These are phyloP conservation scores for Podospora didyma DNA, from an alignment of 495 filamentous ascomycete species.

Conservation along the genomic window DNA sequence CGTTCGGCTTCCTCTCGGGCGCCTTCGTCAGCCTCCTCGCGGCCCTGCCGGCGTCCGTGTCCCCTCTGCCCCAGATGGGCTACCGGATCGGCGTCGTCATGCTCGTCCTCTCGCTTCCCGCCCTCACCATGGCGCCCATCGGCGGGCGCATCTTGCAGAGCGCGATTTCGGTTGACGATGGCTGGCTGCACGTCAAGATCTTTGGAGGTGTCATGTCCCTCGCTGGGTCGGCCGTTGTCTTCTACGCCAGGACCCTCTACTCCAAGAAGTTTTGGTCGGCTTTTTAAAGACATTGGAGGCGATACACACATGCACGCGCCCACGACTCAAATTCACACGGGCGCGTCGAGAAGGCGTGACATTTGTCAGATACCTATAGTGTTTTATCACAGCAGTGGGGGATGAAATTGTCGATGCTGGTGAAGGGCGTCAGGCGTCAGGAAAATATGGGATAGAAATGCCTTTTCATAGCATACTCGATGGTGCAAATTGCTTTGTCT, in stretches of 20 bases:
- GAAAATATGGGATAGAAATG: not conserved
- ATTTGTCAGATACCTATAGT: not conserved
- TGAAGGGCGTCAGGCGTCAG: not conserved
- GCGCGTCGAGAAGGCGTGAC: not conserved
- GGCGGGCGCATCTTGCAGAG: slow-evolving; percentile 8
- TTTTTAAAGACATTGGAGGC: not conserved
- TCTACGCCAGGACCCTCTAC: slow-evolving; percentile 6
- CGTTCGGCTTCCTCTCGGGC: slow-evolving; percentile 13
- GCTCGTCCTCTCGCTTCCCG: slow-evolving; percentile 37
- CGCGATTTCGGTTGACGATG: not conserved
- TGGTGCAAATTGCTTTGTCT: not conserved
- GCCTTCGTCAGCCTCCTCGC: slow-evolving; percentile 10
- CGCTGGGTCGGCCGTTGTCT: slow-evolving; percentile 10
- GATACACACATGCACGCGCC: not conserved
- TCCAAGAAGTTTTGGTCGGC: not conserved
- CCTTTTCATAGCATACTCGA: not conserved
- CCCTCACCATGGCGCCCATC: slow-evolving; percentile 11
- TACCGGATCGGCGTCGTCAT: slow-evolving; percentile 26
- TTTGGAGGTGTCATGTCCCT: slow-evolving; percentile 10
- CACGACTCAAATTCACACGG: not conserved
- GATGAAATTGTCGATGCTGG: not conserved
- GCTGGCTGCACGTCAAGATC: slow-evolving; percentile 10
- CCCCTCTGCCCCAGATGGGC: slow-evolving; percentile 10
- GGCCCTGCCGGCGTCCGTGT: slow-evolving; percentile 7
- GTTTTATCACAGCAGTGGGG: not conserved